Conservation (phyloP, 257 asterid genomes). For the Penstemon barbatus region DNA sequence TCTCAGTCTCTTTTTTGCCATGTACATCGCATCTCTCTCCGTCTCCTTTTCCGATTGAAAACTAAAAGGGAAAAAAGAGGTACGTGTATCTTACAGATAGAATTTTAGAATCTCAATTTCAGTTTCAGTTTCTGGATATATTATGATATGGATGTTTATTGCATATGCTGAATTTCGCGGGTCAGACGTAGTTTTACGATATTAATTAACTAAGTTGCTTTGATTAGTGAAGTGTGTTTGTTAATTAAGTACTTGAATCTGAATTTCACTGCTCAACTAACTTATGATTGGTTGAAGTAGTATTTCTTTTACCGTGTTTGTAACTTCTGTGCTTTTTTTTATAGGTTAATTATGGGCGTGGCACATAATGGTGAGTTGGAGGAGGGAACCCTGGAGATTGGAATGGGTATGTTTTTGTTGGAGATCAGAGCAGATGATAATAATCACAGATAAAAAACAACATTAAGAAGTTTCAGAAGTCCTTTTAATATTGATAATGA, state of each 20-base stretch:
- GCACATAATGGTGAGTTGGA: constrained; percentile 61
- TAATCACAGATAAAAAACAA: no score
- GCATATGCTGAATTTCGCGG: constrained; percentile 22
- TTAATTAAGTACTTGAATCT: background rate
- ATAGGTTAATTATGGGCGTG: constrained; percentile 59
- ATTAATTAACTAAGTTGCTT: background rate
- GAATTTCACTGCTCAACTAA: background rate
- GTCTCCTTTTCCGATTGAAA: constrained; percentile 29
- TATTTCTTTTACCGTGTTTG: constrained; percentile 11
- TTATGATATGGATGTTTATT: constrained; percentile 7
- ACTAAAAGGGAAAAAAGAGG: constrained; percentile 25
- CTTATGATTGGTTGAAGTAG: constrained; percentile 25
- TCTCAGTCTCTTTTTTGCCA: constrained; percentile 34
- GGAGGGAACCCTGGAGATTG: constrained; percentile 90
- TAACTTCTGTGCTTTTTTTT: constrained; percentile 15
- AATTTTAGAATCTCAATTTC: constrained; percentile 18
- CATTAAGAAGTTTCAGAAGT: no score
- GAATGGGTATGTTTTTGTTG: constrained; percentile 64
- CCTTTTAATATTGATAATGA: no score
- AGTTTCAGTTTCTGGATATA: background rate
- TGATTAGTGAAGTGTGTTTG: background rate
- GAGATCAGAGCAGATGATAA: background rate
- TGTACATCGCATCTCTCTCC: constrained; percentile 32
- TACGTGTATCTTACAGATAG: constrained; percentile 38
- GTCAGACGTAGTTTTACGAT: background rate